Conservation (phyloP, 2,329 filamentous ascomycete species). For the Dactylellina drechsleri region DNA sequence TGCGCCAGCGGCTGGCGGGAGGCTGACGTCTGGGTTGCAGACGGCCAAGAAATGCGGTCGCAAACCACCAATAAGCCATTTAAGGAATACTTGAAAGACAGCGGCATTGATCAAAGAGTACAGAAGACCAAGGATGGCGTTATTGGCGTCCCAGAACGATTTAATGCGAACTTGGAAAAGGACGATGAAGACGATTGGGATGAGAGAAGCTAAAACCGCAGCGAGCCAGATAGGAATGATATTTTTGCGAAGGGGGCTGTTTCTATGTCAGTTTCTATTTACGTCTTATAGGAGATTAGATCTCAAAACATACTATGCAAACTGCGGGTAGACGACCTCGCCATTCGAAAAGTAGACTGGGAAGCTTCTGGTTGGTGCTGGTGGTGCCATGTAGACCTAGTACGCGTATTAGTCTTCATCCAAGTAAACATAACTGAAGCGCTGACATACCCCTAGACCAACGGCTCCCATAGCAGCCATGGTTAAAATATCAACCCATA, state of each 20-base stretch:
- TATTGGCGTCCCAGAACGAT: slow-evolving; percentile 77
- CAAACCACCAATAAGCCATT: slow-evolving; percentile 77
- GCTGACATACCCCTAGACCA: slow-evolving; percentile 71
- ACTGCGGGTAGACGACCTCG: slow-evolving; percentile 75
- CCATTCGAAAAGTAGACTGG: slow-evolving; percentile 73
- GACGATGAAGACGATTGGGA: slow-evolving; percentile 74
- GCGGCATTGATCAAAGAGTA: slow-evolving; percentile 76
- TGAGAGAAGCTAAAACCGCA: slow-evolving; percentile 71
- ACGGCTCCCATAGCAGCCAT: slow-evolving; percentile 74
- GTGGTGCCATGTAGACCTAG: slow-evolving; percentile 72
- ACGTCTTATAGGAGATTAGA: background rate
- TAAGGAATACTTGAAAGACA: slow-evolving; percentile 81
- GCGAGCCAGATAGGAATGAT: slow-evolving; percentile 78
- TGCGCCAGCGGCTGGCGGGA: slow-evolving; percentile 64
- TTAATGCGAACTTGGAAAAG: slow-evolving; percentile 74
- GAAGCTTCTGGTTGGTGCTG: slow-evolving; percentile 75
- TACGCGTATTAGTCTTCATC: slow-evolving; percentile 7
- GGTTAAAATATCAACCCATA: slow-evolving; percentile 74
- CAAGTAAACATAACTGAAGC: slow-evolving; percentile 47
- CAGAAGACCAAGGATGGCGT: slow-evolving; percentile 74
- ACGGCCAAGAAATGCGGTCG: slow-evolving; percentile 78
- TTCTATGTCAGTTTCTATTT: background rate
- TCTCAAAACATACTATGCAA: slow-evolving; percentile 67
- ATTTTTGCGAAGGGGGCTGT: slow-evolving; percentile 70
- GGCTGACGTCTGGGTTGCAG: slow-evolving; percentile 40